A percentile compares a stretch with the other conserved stretches of the same genome.
Evolutionary conservation across 2,329 filamentous ascomycete genomes (phyloP).

Genomic region (Penicillium psychrosexuale): DNA sequence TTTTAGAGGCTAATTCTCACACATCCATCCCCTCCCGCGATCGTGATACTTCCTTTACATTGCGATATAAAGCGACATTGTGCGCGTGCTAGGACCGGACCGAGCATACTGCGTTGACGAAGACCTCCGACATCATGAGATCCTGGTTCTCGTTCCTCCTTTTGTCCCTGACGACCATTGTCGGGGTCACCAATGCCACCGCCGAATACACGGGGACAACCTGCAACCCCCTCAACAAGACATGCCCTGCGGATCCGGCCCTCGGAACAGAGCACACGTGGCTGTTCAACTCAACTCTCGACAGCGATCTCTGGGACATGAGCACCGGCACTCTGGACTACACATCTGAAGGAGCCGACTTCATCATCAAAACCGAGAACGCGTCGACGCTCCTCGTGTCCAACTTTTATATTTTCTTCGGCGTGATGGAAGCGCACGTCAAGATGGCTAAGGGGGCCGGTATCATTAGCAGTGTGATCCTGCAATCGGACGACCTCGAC

Average conservation of each 20-base stretch:
- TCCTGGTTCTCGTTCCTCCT: background rate
- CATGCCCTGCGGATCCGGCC: slow-evolving; percentile 68
- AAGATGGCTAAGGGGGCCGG: slow-evolving; percentile 72
- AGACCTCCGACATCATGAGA: background rate
- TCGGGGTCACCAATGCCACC: background rate
- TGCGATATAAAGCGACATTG: background rate
- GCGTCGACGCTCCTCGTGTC: slow-evolving; percentile 76
- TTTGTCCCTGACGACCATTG: background rate
- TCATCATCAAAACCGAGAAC: slow-evolving; percentile 66
- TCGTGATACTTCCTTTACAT: background rate
- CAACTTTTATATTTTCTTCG: slow-evolving; percentile 82
- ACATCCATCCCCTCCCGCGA: background rate
- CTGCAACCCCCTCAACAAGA: slow-evolving; percentile 71
- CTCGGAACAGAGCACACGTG: slow-evolving; percentile 61
- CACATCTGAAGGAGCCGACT: slow-evolving; percentile 61
- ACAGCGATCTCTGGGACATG: slow-evolving; percentile 62
- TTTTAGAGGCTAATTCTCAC: background rate
- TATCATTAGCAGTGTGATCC: slow-evolving; percentile 76
- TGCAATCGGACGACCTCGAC: slow-evolving; percentile 78
- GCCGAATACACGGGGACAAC: slow-evolving; percentile 45
- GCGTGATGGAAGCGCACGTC: slow-evolving; percentile 71
- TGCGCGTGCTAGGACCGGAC: background rate
- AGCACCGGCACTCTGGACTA: slow-evolving; percentile 65
- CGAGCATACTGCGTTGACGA: background rate
- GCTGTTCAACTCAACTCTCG: slow-evolving; percentile 61